Conservation (phyloP, 2,329 filamentous ascomycete genomes). For the Peltaster fructicola region DNA sequence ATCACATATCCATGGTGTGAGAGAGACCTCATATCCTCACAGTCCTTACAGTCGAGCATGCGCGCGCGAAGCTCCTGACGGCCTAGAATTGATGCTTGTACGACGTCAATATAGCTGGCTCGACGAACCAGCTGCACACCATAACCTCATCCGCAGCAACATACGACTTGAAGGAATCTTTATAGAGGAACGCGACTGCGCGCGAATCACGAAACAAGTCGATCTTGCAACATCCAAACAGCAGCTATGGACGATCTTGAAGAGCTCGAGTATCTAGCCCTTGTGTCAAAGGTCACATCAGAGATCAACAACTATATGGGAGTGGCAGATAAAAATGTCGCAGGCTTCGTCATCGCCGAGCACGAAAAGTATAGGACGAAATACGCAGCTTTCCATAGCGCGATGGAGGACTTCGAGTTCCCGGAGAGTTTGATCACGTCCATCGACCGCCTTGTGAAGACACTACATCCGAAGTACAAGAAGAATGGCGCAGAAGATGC, state of each 20-base stretch:
- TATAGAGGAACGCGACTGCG: constrained; percentile 1
- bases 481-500: constrained; percentile 19
- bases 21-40: too few relatives aligned
- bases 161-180: background rate
- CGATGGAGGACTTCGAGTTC: constrained; percentile 62
- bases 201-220: constrained; percentile 1
- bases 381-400: constrained; percentile 51
- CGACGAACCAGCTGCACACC: too few relatives aligned
- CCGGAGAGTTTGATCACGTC: constrained; percentile 77
- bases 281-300: constrained; percentile 85
- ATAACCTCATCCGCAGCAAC: too few relatives aligned
- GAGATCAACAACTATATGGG: constrained; percentile 90
- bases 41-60: too few relatives aligned
- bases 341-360: constrained; percentile 89
- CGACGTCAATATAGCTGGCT: too few relatives aligned
- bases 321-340: constrained; percentile 81
- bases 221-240: background rate
- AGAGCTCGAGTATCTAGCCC: constrained; percentile 78
- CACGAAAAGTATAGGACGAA: constrained; percentile 57
- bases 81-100: too few relatives aligned
- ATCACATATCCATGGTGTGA: too few relatives aligned
- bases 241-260: constrained; percentile 68
- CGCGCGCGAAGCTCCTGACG: too few relatives aligned
- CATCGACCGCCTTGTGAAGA: constrained; percentile 71
- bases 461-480: constrained; percentile 84